These are phyloP conservation scores for Thalassiosira livingstoniorum DNA, from an alignment of 352 stramenopile genomes.

Conservation along the genomic window DNA sequence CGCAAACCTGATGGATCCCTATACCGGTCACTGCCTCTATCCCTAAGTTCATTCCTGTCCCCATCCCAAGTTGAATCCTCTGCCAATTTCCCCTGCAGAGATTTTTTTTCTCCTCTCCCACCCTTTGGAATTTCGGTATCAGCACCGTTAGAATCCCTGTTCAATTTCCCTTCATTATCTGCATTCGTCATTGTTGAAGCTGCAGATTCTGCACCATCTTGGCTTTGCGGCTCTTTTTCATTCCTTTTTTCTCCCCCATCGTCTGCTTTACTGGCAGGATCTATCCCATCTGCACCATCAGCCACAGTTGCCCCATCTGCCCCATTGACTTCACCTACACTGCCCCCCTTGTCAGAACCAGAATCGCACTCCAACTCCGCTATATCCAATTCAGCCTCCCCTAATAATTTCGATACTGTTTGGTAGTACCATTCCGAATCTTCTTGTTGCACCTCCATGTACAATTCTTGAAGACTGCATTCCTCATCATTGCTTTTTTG, in stretches of 20 bases:
- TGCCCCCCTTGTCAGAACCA: not conserved
- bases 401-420: constrained; percentile 55
- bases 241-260: not conserved
- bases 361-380: constrained; percentile 4
- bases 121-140: too few relatives aligned
- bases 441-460: constrained; percentile 59
- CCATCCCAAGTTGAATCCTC: too few relatives aligned
- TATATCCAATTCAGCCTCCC: constrained; percentile 20
- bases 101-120: too few relatives aligned
- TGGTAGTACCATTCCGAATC: constrained; percentile 63
- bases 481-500: constrained; percentile 15
- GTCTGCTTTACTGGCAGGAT: not conserved
- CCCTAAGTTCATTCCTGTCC: too few relatives aligned
- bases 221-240: not conserved
- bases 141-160: too few relatives aligned
- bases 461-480: constrained; percentile 49
- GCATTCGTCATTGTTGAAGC: not conserved
- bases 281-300: not conserved
- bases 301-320: not conserved
- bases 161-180: not conserved
- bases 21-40: too few relatives aligned
- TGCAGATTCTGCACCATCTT: not conserved
- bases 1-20: too few relatives aligned
- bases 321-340: not conserved
- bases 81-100: too few relatives aligned